These are phyloP conservation scores for Rostrohypoxylon terebratum DNA, from an alignment of 495 filamentous ascomycete species.

Conservation along the genomic window DNA sequence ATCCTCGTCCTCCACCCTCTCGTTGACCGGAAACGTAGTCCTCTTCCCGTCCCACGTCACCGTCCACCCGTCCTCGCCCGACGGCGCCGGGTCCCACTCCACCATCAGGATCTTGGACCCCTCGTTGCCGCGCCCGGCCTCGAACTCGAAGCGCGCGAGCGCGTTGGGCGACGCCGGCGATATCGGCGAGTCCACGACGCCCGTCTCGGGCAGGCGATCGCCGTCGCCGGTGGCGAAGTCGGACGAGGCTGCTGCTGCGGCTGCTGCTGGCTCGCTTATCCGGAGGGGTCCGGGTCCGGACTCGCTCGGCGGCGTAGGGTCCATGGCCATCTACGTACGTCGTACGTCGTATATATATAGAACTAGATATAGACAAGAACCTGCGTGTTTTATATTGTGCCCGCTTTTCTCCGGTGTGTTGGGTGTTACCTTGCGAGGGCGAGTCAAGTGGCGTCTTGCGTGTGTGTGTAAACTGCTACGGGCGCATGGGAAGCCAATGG, in stretches of 20 bases:
- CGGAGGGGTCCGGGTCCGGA: slow-evolving; percentile 39
- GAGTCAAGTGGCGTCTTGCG: not conserved
- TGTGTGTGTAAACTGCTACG: slow-evolving; percentile 24
- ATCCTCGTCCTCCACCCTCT: slow-evolving; percentile 71
- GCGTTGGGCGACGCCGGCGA: slow-evolving; percentile 54
- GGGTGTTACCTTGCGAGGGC: slow-evolving; percentile 23
- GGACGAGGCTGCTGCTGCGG: too few relatives aligned
- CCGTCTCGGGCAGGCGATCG: slow-evolving; percentile 13
- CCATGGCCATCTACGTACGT: slow-evolving; percentile 28
- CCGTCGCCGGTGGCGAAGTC: slow-evolving; percentile 22
- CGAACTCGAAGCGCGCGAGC: slow-evolving; percentile 87
- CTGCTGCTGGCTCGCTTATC: slow-evolving; percentile 32
- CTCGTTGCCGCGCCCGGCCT: slow-evolving; percentile 78
- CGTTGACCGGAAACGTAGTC: slow-evolving; percentile 71
- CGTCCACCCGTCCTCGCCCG: slow-evolving; percentile 68
- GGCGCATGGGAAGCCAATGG: slow-evolving; percentile 44
- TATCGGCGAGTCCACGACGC: slow-evolving; percentile 55
- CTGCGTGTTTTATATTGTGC: not conserved
- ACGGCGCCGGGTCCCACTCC: slow-evolving; percentile 77
- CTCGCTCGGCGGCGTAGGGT: slow-evolving; percentile 31
- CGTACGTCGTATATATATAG: too few relatives aligned
- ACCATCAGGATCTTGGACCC: slow-evolving; percentile 89
- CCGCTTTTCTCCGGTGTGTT: not conserved
- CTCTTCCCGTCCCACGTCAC: slow-evolving; percentile 82
- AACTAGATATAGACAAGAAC: not conserved